Evolutionary conservation across 202 grass and related monocot genomes (phyloP).

Genomic region (Cymbopogon flexuosus): DNA sequence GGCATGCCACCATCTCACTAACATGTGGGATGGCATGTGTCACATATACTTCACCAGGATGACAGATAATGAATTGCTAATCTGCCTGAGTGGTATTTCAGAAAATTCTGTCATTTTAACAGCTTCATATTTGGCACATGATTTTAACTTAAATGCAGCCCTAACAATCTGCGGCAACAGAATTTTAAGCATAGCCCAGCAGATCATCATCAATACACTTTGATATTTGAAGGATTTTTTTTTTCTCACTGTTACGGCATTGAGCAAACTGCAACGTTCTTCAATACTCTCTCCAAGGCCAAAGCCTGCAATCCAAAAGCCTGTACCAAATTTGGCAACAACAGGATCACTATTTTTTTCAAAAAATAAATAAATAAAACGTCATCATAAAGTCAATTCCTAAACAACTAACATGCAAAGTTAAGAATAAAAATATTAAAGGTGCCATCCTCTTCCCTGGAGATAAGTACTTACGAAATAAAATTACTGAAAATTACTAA

Average conservation of each 20-base stretch:
- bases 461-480: neutral
- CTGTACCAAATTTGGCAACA: conserved; percentile 38
- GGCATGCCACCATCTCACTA: neutral
- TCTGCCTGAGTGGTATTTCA: neutral
- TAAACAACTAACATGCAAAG: neutral
- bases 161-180: neutral
- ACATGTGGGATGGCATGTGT: neutral
- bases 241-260: conserved; percentile 70
- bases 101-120: neutral
- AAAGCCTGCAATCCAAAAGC: conserved; percentile 93
- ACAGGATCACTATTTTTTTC: neutral
- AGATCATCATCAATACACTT: neutral
- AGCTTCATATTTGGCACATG: neutral
- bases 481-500: conserved; percentile 17
- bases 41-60: neutral
- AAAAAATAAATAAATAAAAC: neutral
- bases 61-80: neutral
- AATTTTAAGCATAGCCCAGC: neutral
- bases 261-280: conserved; percentile 67
- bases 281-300: conserved; percentile 78
- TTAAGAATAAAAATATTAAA: neutral
- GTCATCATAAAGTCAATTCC: neutral
- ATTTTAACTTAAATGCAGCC: neutral
- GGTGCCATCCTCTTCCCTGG: neutral
- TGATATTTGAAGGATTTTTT: neutral